Evolutionary conservation across 257 asterid species (phyloP), one percentile per base, ranked within the genome.

Genomic region (Penstemon barbatus): DNA sequence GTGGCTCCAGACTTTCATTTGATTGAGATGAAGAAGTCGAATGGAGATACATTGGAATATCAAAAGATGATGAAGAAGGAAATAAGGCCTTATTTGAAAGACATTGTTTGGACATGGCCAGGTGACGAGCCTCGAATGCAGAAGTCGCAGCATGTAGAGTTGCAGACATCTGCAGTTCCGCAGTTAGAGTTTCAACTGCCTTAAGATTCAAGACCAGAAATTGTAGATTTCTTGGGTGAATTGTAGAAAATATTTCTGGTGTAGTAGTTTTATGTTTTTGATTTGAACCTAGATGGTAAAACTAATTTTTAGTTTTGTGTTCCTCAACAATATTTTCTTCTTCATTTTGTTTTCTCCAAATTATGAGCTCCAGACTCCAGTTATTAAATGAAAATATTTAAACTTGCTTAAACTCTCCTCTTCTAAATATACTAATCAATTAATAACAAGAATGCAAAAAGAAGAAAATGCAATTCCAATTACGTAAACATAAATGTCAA

Each of bases 31-130:
- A 89, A 76, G 61, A 86, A 81, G 76, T 72, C 78, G 3, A 82
- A 63, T 10, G 98, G 96, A 25, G 96, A 92, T 66, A 84, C 91
- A 0, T 48, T 92, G 73, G 96, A 92, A 63, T 89, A 88, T 71
- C 85, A 68, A 69, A 86, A 81, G 84, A 63, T 82, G 79, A 79
- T 91, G 87, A 78, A 84, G 73, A 58, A 74, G 73, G 89, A 78
- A 6, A 57, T 87, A 46, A 77, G 90, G 75, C 95, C 95, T 15
- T 81, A 79, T 2, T 51, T 91, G 70, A 65, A 84, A 61, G 97
- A 89, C 74, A 81, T 87, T 57, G 87, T 89, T 37, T 89, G 97
- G 95, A 68, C 92, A 52, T 87, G 91, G 96, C 93, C 85, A 76
- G 89, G 87, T 15, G 85, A 78, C 10, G 80, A 77, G 57, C 77